A percentile compares a stretch with the other conserved stretches of the same genome.
Evolutionary conservation across 306 rosid species (phyloP).

Genomic region (Delonix regia): DNA sequence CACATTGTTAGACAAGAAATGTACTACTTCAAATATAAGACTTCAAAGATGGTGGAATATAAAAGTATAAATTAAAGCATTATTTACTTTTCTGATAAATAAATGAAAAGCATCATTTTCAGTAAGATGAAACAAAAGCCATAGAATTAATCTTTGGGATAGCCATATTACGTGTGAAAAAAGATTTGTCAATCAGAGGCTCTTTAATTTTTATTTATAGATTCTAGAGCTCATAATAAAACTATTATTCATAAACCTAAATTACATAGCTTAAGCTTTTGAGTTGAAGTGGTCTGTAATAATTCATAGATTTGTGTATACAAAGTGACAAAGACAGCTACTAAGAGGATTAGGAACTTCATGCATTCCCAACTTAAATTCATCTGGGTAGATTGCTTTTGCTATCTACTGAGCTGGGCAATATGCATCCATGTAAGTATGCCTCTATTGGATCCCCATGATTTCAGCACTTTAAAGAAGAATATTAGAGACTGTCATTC

Average conservation of each 20-base stretch:
- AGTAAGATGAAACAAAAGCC: neutral
- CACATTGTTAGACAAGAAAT: constrained; percentile 29
- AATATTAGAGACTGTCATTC: too few species aligned
- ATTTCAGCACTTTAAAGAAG: too few species aligned
- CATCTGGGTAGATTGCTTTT: neutral
- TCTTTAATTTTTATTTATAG: neutral
- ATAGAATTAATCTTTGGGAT: neutral
- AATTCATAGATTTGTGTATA: too few species aligned
- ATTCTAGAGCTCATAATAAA: neutral
- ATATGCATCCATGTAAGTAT: neutral
- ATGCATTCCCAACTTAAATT: neutral
- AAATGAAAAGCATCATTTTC: constrained; percentile 18
- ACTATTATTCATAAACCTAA: neutral
- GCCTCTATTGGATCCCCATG: too few species aligned
- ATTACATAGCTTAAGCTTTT: neutral
- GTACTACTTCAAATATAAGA: neutral
- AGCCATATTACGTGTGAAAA: neutral
- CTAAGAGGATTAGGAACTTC: neutral
- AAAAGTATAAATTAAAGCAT: constrained; percentile 3
- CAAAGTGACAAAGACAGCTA: neutral
- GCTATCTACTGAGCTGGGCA: neutral
- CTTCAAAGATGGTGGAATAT: neutral
- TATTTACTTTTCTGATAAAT: constrained; percentile 8
- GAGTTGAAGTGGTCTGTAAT: neutral
- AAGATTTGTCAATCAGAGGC: neutral